A percentile compares a stretch with the other conserved stretches of the same genome.
These are phyloP conservation scores for Arabidopsis arenosa DNA, from an alignment of 345 rosid genomes.

Conservation along the genomic window DNA sequence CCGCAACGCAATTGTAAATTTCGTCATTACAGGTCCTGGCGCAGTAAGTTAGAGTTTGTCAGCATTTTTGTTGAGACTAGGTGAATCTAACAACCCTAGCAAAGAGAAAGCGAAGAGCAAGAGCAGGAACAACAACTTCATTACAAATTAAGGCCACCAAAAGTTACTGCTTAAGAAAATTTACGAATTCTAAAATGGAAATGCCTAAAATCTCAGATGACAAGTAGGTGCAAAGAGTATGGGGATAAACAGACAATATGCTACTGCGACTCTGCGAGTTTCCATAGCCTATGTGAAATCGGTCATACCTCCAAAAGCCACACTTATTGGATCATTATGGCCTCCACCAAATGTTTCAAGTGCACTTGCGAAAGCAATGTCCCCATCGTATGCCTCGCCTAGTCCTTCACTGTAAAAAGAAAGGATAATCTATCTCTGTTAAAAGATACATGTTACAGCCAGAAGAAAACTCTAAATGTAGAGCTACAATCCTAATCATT, in stretches of 20 bases:
- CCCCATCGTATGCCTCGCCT: constrained; percentile 97
- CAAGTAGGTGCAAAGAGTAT: constrained; percentile 18
- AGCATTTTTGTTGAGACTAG: constrained; percentile 29
- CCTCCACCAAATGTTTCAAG: constrained; percentile 98
- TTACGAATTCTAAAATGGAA: not conserved
- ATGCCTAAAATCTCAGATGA: constrained; percentile 23
- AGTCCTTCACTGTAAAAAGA: constrained; percentile 82
- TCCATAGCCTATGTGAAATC: not conserved
- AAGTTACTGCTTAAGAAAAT: not conserved
- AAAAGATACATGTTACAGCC: constrained; percentile 12
- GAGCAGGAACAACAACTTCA: constrained; percentile 14
- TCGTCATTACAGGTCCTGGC: constrained; percentile 98
- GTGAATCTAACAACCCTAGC: constrained; percentile 14
- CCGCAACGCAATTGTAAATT: constrained; percentile 97
- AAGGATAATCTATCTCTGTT: constrained; percentile 8
- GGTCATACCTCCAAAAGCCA: constrained; percentile 93
- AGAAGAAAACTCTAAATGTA: constrained; percentile 21
- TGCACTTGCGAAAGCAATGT: constrained; percentile 97
- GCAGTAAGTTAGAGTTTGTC: constrained; percentile 35
- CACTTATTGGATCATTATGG: constrained; percentile 97
- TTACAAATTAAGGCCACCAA: not conserved
- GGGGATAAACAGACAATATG: constrained; percentile 4
- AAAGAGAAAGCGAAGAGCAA: not conserved
- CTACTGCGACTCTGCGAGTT: constrained; percentile 17
- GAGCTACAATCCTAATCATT: not conserved